Percentiles rank a stretch among this genome's conserved stretches.
phyloP scores from a whole-genome alignment of 345 rosid species.

The thale cress (Arabidopsis thaliana) region DNA sequence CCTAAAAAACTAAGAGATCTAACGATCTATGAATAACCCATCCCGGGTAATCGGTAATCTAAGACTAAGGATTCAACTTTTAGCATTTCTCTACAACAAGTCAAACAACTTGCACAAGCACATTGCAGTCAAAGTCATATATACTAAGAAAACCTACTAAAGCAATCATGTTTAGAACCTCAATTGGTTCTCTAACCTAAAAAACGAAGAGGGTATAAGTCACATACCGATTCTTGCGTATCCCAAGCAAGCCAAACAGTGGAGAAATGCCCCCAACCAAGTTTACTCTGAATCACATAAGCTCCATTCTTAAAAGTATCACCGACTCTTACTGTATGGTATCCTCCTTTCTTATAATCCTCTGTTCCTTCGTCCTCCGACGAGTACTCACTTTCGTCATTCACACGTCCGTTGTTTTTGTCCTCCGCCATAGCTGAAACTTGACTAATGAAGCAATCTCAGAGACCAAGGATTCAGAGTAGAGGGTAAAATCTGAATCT shows the following conservation, averaged over 20 bases:
- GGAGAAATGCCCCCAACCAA: slow-evolving; percentile 98
- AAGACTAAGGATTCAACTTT: not conserved
- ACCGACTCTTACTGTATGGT: slow-evolving; percentile 82
- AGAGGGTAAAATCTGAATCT: no score
- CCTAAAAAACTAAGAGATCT: not conserved
- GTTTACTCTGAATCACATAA: slow-evolving; percentile 87
- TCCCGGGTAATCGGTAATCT: not conserved
- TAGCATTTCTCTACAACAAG: not conserved
- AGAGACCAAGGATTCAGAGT: not conserved
- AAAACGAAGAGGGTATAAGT: not conserved
- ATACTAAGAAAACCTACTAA: not conserved
- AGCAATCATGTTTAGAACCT: not conserved
- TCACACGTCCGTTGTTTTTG: slow-evolving; percentile 50
- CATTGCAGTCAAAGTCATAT: not conserved
- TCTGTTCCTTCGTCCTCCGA: slow-evolving; percentile 95
- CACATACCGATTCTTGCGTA: slow-evolving; percentile 60
- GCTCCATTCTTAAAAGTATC: slow-evolving; percentile 85
- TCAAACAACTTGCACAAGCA: not conserved
- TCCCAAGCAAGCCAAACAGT: slow-evolving; percentile 99
- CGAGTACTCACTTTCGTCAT: slow-evolving; percentile 68
- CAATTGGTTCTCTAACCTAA: not conserved
- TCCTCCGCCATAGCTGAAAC: slow-evolving; percentile 63
- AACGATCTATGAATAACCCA: no score
- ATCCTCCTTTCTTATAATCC: slow-evolving; percentile 92
- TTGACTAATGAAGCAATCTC: not conserved